phyloP scores from a whole-genome alignment of 2,329 filamentous ascomycete species.

The Sordariomycetes sp. region DNA sequence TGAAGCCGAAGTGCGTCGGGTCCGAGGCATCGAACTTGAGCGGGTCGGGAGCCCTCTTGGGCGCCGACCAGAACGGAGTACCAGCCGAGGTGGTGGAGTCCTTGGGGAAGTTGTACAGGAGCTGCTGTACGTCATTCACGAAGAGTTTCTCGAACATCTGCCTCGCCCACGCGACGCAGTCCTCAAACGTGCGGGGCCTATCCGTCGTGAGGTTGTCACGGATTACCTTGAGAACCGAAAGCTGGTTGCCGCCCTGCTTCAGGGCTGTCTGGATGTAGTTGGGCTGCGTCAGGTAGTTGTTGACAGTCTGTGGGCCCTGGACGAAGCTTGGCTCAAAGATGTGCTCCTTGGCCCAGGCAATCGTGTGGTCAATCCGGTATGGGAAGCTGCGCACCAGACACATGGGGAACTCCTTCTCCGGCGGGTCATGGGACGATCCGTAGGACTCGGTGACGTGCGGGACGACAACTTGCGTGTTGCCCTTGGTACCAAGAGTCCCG shows the following conservation, averaged over 20 bases:
- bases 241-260: constrained; percentile 91
- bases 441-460: constrained; percentile 92
- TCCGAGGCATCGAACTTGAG: constrained; percentile 82
- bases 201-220: constrained; percentile 85
- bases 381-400: constrained; percentile 96
- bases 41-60: constrained; percentile 88
- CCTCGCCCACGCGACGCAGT: constrained; percentile 93
- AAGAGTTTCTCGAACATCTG: constrained; percentile 93
- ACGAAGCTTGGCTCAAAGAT: constrained; percentile 92
- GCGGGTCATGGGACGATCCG: constrained; percentile 87
- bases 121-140: constrained; percentile 90
- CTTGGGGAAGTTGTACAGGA: constrained; percentile 95
- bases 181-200: constrained; percentile 84
- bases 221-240: constrained; percentile 82
- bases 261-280: constrained; percentile 81
- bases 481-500: constrained; percentile 96
- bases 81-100: constrained; percentile 82
- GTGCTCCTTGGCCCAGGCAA: constrained; percentile 87
- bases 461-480: constrained; percentile 93
- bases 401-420: constrained; percentile 98
- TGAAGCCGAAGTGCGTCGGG: constrained; percentile 76
- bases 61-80: constrained; percentile 93
- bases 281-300: constrained; percentile 83
- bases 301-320: constrained; percentile 86
- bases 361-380: constrained; percentile 97